phyloP scores from a whole-genome alignment of 2,329 filamentous ascomycete genomes.

The Diplodia sapinea region DNA sequence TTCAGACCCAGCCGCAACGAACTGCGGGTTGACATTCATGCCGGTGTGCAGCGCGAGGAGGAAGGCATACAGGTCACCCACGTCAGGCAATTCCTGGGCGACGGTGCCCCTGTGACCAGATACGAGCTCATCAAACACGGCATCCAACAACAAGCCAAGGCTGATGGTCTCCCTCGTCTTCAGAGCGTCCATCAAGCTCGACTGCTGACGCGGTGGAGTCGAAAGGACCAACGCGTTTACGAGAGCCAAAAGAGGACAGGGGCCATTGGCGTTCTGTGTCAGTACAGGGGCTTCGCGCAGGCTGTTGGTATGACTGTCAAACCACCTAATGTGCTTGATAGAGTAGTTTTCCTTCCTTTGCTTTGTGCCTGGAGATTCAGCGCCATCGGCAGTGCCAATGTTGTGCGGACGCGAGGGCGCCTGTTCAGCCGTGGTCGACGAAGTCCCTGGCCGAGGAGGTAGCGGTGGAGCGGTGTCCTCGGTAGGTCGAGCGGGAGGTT shows the following conservation, averaged over 20 bases:
- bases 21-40: slow-evolving; percentile 96
- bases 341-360: slow-evolving; percentile 78
- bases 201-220: slow-evolving; percentile 69
- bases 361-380: slow-evolving; percentile 48
- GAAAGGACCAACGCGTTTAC: slow-evolving; percentile 91
- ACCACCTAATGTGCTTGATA: slow-evolving; percentile 90
- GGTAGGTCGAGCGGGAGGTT: background rate
- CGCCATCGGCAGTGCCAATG: slow-evolving; percentile 33
- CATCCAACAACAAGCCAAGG: slow-evolving; percentile 81
- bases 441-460: slow-evolving; percentile 40
- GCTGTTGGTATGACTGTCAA: slow-evolving; percentile 66
- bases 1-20: slow-evolving; percentile 60
- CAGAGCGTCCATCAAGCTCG: slow-evolving; percentile 78
- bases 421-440: slow-evolving; percentile 35
- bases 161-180: slow-evolving; percentile 85
- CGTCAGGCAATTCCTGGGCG: slow-evolving; percentile 74
- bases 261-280: slow-evolving; percentile 91
- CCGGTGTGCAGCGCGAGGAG: slow-evolving; percentile 88
- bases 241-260: slow-evolving; percentile 88
- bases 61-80: slow-evolving; percentile 86
- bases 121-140: slow-evolving; percentile 91
- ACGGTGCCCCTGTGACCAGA: slow-evolving; percentile 72
- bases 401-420: slow-evolving; percentile 36
- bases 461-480: slow-evolving; percentile 40
- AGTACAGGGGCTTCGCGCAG: slow-evolving; percentile 83